Evolutionary conservation across 805 yeast genomes (phyloP), one percentile per base, ranked within the genome.

Genomic region (Cyberlindnera americana): DNA sequence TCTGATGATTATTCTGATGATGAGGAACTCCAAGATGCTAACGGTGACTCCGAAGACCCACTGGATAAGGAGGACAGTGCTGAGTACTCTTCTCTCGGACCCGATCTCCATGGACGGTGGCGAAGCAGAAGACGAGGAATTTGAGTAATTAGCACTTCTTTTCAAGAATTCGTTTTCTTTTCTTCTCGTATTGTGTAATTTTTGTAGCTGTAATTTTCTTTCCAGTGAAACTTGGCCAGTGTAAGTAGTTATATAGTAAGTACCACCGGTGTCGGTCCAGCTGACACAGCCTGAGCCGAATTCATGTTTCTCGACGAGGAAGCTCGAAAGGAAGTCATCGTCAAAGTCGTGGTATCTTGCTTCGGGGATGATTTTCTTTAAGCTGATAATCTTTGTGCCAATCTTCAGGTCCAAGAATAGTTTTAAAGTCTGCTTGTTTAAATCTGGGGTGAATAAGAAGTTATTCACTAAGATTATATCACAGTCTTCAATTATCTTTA

Each of bases 231-330:
- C 52, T 35, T 42, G 35, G 2, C 52, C 57, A 3, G 57, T 54
- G 37, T 19, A 53, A n/a, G 56, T 54, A n/a, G 93, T 77, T 7
- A 90, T 76, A 59, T 75, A 90, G 60, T 85, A 89, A 9, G 77
- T 78, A 39, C 88, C 88, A 34, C 84, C 87, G 6, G 81, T 79
- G 45, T 67, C 69, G 0, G 96, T 88, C 97, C 97, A 89, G 33
- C 95, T 83, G 8, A 90, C 96, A 30, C 89, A 77, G 40, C 80
- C 77, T 38, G 75, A 73, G 14, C 75, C 80, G 48, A 88, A 81
- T 54, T 74, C 73, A 46, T 67, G 77, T 49, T 75, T 77, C 40
- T 77, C 77, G 5, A 86, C 88, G 29, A 66, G 66, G 40, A 88
- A 66, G 51, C 80, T 69, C 54, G 81, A 87, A 46, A 87, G 64